A percentile compares a stretch with the other conserved stretches of the same genome.
phyloP scores from a whole-genome alignment of 169 alveolate species.

The Cryptosporidium parvum region DNA sequence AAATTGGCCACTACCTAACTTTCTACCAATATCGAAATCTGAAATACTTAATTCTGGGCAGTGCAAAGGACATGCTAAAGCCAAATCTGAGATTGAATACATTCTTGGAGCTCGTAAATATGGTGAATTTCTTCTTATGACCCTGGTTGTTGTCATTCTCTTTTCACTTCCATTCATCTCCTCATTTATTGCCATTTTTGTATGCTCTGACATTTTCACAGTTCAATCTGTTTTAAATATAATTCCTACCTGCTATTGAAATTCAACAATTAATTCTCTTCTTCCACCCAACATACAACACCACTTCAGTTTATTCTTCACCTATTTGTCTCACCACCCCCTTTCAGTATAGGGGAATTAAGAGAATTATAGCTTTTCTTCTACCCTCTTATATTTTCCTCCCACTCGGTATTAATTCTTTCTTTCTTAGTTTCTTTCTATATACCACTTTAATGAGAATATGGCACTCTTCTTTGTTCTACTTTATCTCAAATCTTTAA shows the following conservation, averaged over 20 bases:
- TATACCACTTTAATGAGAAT: too few relatives aligned
- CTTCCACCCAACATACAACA: too few relatives aligned
- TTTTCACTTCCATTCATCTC: slow-evolving; percentile 34
- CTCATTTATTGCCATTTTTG: slow-evolving; percentile 3
- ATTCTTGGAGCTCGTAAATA: slow-evolving; percentile 72
- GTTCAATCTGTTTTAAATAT: not conserved
- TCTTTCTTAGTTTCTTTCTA: too few relatives aligned
- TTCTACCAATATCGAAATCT: slow-evolving; percentile 88
- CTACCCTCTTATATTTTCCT: not conserved
- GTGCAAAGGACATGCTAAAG: slow-evolving; percentile 69
- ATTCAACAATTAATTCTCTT: not conserved
- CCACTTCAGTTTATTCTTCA: too few relatives aligned
- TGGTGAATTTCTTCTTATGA: slow-evolving; percentile 56
- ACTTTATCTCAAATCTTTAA: not conserved
- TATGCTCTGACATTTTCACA: not conserved
- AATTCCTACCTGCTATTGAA: not conserved
- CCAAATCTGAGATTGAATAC: slow-evolving; percentile 73
- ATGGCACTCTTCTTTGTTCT: not conserved
- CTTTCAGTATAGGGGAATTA: not conserved
- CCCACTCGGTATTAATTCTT: not conserved
- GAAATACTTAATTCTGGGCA: slow-evolving; percentile 75
- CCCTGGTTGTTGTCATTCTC: slow-evolving; percentile 66
- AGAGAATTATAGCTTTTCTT: not conserved
- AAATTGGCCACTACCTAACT: slow-evolving; percentile 89
- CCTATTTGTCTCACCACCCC: not conserved